Conservation (phyloP, 2,329 filamentous ascomycete genomes). For the Sordariomycetes sp. region DNA sequence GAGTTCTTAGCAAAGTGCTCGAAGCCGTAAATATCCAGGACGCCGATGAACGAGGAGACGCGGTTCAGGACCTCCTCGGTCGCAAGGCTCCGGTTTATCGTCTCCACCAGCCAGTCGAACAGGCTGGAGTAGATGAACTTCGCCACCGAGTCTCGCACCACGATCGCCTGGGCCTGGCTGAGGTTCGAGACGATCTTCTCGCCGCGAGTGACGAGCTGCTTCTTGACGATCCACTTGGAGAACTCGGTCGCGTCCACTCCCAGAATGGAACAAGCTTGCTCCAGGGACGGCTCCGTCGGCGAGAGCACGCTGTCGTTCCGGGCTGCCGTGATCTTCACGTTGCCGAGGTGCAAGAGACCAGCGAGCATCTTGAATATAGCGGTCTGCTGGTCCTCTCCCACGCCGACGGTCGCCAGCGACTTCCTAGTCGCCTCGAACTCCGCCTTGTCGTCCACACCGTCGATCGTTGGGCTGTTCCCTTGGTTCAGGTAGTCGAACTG, state of each 20-base stretch:
- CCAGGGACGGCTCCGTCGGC: constrained; percentile 67
- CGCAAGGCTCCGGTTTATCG: constrained; percentile 82
- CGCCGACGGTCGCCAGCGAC: constrained; percentile 79
- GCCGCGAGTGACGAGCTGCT: constrained; percentile 88
- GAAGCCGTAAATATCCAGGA: constrained; percentile 98
- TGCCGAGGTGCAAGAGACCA: constrained; percentile 85
- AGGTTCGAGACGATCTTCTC: constrained; percentile 97
- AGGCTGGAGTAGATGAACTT: constrained; percentile 98
- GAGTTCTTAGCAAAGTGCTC: constrained; percentile 99
- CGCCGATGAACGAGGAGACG: constrained; percentile 86
- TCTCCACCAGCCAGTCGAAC: constrained; percentile 98
- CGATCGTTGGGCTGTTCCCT: constrained; percentile 79
- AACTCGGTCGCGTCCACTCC: constrained; percentile 81
- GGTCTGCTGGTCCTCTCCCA: constrained; percentile 57
- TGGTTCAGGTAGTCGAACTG: constrained; percentile 96
- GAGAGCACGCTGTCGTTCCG: constrained; percentile 77
- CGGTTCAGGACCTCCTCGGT: constrained; percentile 74
- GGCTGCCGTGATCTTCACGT: constrained; percentile 88
- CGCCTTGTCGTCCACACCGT: constrained; percentile 88
- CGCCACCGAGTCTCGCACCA: constrained; percentile 92
- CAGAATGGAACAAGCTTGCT: constrained; percentile 70
- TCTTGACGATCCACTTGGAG: constrained; percentile 97
- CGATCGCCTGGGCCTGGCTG: constrained; percentile 81
- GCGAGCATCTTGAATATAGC: constrained; percentile 86
- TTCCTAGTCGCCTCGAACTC: constrained; percentile 83